Evolutionary conservation across 2,329 filamentous ascomycete genomes (phyloP).

Genomic region (Alternaria triticimaculans): DNA sequence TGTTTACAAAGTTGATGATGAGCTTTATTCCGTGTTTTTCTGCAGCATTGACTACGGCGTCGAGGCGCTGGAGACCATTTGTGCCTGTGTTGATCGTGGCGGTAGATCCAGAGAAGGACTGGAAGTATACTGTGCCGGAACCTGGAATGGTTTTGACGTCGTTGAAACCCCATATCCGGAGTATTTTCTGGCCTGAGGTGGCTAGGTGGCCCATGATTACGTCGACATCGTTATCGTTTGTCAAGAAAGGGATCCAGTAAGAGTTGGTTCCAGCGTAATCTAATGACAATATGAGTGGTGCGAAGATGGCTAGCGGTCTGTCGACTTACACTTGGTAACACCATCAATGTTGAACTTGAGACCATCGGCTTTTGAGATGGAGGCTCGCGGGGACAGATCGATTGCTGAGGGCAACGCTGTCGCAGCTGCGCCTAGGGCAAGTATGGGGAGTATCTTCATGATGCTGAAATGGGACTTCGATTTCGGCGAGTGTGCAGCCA

Average conservation of each 20-base stretch:
- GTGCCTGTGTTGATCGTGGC: constrained; percentile 68
- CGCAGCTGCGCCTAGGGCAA: constrained; percentile 26
- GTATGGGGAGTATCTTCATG: constrained; percentile 33
- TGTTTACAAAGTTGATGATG: constrained; percentile 71
- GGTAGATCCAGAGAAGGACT: constrained; percentile 57
- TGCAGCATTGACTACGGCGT: constrained; percentile 67
- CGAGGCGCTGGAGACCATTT: constrained; percentile 68
- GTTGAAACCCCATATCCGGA: constrained; percentile 70
- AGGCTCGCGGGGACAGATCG: constrained; percentile 23
- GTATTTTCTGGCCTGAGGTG: constrained; percentile 62
- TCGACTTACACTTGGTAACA: constrained; percentile 37
- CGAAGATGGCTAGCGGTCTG: neutral
- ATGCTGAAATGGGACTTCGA: neutral
- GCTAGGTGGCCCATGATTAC: constrained; percentile 55
- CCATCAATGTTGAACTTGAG: constrained; percentile 46
- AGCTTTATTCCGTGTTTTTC: constrained; percentile 67
- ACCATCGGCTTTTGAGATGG: constrained; percentile 35
- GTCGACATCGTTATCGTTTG: constrained; percentile 63
- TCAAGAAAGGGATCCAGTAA: constrained; percentile 63
- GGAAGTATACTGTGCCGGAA: constrained; percentile 60
- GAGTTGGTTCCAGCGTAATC: constrained; percentile 63
- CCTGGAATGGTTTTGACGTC: constrained; percentile 57
- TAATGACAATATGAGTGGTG: constrained; percentile 9
- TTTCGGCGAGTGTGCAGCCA: neutral
- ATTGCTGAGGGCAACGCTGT: constrained; percentile 27